Evolutionary conservation across 805 yeast species (phyloP), one percentile per base, ranked within the genome.

Genomic region (Debaryomyces hansenii): DNA sequence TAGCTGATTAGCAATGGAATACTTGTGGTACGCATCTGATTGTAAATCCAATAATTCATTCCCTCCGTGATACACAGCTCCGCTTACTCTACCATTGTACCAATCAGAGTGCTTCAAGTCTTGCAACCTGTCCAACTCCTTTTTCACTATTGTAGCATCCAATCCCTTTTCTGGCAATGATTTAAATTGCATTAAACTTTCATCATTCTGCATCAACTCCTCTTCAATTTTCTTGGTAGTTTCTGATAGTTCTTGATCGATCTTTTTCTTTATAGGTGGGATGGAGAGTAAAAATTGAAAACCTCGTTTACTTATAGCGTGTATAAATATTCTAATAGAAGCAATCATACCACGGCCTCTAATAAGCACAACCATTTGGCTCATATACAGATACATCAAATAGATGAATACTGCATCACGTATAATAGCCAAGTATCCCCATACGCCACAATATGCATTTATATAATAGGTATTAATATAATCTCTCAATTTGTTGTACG

Each of bases 11-110:
- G 97, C 90, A 20, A 91, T 90, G 5, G 94, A 81, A 64, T 80
- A 91, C 58, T 78, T 78, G 44, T 82, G 78, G 63, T 82, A 91
- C 0, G 96, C 94, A 45, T 77, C 66, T 7, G 94, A 70, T 66
- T 94, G 98, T 32, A 94, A 70, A 33, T 77, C 70, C 33, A 87
- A 74, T 44, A 92, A 67, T 28, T 87, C 88, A n/a, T 76, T 71
- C 11, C 97, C 97, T 27, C 98, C 97, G 58, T 94, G 98, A 59
- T 92, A 92, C 9, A 92, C 97, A 0, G 97, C 98, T 5, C 99
- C 99, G 14, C 96, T 87, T 3, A 92, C 86, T 54, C 82, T 77
- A 4, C 99, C 99, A 36, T 75, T 73, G 60, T 84, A 78, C 97
- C 97, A 92, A 46, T 83, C 85, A 1, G 89, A 73, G 53, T 87